Percentiles rank a stretch among this genome's conserved stretches.
phyloP scores from a whole-genome alignment of 2,329 filamentous ascomycete species.

The Elsinoe batatas region DNA sequence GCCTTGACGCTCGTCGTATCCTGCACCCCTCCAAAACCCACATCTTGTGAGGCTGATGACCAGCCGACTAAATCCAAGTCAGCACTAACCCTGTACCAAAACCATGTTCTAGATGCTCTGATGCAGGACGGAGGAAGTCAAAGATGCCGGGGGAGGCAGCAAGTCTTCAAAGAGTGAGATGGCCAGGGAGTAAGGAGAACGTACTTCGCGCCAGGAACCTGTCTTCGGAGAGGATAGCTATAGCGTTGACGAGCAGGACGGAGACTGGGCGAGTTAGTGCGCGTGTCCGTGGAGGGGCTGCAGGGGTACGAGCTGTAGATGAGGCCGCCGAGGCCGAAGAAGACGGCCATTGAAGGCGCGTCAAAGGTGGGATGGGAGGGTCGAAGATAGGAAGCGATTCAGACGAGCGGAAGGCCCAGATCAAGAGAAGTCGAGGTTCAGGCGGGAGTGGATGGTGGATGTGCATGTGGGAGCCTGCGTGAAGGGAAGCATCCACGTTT shows the following conservation, averaged over 20 bases:
- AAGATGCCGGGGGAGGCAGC: background rate
- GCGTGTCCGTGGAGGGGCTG: constrained; percentile 19
- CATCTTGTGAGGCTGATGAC: constrained; percentile 56
- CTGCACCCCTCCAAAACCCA: constrained; percentile 62
- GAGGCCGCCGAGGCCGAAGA: constrained; percentile 60
- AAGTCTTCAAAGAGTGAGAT: background rate
- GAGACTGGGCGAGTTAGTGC: constrained; percentile 45
- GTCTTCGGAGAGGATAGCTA: constrained; percentile 90
- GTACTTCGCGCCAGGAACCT: constrained; percentile 76
- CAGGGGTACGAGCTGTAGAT: constrained; percentile 53
- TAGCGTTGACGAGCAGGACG: constrained; percentile 83
- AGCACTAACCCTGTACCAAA: background rate
- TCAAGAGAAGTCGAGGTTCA: background rate
- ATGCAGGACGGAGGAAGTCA: background rate
- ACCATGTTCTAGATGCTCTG: background rate
- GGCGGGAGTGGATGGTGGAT: background rate
- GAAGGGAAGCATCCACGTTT: constrained; percentile 8
- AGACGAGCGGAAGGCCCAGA: too few species aligned
- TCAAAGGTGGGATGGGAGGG: too few species aligned
- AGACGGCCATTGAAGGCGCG: constrained; percentile 34
- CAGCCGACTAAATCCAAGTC: constrained; percentile 58
- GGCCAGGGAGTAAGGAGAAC: constrained; percentile 21
- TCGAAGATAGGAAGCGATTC: too few species aligned
- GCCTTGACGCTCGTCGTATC: constrained; percentile 73
- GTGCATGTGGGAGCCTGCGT: constrained; percentile 3